Base-by-base conservation (phyloP, 768 basidiomycete genomes). In the Rhodotorula paludigena region DNA sequence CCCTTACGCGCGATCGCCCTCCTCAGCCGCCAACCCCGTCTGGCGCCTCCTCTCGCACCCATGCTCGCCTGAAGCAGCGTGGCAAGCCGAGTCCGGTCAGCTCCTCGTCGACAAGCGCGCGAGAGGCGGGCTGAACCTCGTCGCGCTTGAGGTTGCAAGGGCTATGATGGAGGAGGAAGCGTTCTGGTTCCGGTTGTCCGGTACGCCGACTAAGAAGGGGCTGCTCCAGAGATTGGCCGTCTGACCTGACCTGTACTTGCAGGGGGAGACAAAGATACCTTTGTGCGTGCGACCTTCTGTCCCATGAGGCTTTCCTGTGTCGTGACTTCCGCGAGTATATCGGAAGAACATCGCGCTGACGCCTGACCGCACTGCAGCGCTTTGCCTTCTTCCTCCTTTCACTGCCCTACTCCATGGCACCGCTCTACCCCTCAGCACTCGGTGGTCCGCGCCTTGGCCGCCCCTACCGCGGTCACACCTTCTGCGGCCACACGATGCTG, bases 101-200 rank as follows among this genome's bases (percentile, higher is more conserved):
- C 78, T 82, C 32, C 71, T 82, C 38, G 77, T 81, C 57, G 76
- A 79, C 73, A 82, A 82, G 73, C 72, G 76, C 3, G 81, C 80
- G 2, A 78, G 80, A 54, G 48, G 73, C 28, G 81, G 81, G 1
- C 57, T 81, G 35, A 81, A 81, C 68, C 66, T 79, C 20, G 80
- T 79, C 3, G 80, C 81, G 11, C 73, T 82, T 14, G 72, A 76
- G 33, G 64, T 79, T 11, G 80, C 80, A 2, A 68, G 66, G 3
- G 74, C 73, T 35, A 81, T 81, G 80, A 77, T 78, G 69, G 57
- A 64, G 20, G 75, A 79, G n/a, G 68, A 74, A 45, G 78, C 76
- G 36, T 81, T 81, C 71, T 81, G 80, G 80, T 81, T 79, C 71
- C 67, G 74, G 16, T 73, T 81, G 61, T 78, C 73, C n/a, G 75